Conservation (phyloP, 2,329 filamentous ascomycete species). For the Colletotrichum sp. region DNA sequence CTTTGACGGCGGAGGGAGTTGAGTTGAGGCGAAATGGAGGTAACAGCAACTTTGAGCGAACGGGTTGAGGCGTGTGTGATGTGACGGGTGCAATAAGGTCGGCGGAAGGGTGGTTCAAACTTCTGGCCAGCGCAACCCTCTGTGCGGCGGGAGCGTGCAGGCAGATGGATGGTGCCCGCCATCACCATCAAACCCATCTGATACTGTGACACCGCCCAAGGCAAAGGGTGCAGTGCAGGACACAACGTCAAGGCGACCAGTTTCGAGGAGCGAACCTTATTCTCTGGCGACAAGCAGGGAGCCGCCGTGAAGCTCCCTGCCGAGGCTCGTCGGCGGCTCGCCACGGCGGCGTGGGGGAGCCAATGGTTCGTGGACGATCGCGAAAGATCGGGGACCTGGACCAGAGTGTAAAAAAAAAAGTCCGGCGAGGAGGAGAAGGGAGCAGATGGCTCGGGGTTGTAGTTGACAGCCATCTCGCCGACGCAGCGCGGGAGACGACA, state of each 20-base stretch:
- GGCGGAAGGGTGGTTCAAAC: background rate
- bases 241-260: constrained; percentile 7
- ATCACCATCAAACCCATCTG: constrained; percentile 19
- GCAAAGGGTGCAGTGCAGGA: background rate
- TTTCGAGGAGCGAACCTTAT: constrained; percentile 14
- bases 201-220: constrained; percentile 14
- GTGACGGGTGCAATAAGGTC: background rate
- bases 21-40: background rate
- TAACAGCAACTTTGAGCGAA: background rate
- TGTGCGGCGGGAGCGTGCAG: constrained; percentile 13
- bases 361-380: constrained; percentile 1
- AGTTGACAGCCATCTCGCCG: background rate
- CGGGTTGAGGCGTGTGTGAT: background rate
- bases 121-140: background rate
- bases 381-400: background rate
- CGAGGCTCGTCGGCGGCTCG: background rate
- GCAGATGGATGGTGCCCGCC: background rate
- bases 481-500: background rate
- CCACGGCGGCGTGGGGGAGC: background rate
- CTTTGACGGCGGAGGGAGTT: background rate
- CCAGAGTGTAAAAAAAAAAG: background rate
- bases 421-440: background rate
- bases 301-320: background rate
- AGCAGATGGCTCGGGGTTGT: background rate
- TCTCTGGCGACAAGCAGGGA: background rate